phyloP scores from a whole-genome alignment of 306 rosid species.

The Dicorynia guianensis region DNA sequence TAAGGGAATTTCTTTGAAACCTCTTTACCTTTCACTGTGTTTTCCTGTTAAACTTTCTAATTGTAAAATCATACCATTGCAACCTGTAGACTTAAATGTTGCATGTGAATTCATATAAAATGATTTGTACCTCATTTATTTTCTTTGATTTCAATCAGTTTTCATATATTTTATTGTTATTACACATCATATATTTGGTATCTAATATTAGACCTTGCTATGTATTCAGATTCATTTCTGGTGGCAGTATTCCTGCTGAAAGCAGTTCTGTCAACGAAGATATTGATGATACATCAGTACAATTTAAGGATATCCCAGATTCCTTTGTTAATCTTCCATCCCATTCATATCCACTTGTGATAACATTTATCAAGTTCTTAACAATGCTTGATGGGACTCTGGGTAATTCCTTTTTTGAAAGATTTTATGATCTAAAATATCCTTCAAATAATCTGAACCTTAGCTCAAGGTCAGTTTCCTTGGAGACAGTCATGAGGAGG shows the following conservation, averaged over 20 bases:
- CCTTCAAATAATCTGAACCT: slow-evolving; percentile 29
- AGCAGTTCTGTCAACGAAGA: slow-evolving; percentile 47
- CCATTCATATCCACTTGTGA: slow-evolving; percentile 72
- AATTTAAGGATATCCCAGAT: slow-evolving; percentile 61
- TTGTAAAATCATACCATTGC: too few relatives aligned
- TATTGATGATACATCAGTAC: slow-evolving; percentile 53
- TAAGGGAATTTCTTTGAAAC: too few relatives aligned
- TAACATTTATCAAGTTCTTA: slow-evolving; percentile 76
- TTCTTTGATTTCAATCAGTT: not conserved
- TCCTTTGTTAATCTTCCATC: slow-evolving; percentile 63
- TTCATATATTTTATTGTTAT: not conserved
- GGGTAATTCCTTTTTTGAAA: slow-evolving; percentile 71
- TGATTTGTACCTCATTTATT: not conserved
- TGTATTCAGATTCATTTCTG: slow-evolving; percentile 54
- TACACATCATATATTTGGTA: not conserved
- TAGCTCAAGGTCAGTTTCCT: slow-evolving; percentile 55
- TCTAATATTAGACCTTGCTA: not conserved
- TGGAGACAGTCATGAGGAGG: slow-evolving; percentile 59
- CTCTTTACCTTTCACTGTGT: too few relatives aligned
- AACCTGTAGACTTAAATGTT: not conserved
- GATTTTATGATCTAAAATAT: slow-evolving; percentile 46
- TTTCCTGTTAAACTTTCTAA: too few relatives aligned
- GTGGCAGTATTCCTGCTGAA: slow-evolving; percentile 32
- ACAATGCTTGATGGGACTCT: slow-evolving; percentile 88
- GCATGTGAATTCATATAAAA: not conserved